Evolutionary conservation across 768 basidiomycete species (phyloP).

Genomic region (Dictyophora rubrovolvata): DNA sequence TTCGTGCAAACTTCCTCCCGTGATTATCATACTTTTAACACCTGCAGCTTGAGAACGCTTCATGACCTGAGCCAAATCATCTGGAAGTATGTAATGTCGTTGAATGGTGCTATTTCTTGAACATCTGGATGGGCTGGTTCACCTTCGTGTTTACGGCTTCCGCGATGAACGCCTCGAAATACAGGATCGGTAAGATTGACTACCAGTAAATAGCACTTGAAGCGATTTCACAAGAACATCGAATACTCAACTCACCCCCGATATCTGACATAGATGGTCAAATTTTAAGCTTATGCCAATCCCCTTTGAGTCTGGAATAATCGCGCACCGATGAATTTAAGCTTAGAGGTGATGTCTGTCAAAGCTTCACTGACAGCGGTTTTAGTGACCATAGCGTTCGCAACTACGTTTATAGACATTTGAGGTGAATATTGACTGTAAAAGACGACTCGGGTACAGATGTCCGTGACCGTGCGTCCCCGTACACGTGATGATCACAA

Average conservation of each 20-base stretch:
- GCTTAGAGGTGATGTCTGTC: slow-evolving; percentile 12
- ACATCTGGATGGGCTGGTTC: background rate
- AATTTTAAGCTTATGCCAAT: background rate
- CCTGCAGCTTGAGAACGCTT: slow-evolving; percentile 47
- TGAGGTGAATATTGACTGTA: too few relatives aligned
- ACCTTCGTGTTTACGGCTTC: slow-evolving; percentile 43
- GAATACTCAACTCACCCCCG: slow-evolving; percentile 22
- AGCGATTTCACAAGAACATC: background rate
- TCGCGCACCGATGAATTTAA: slow-evolving; percentile 26
- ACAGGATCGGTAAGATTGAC: slow-evolving; percentile 50
- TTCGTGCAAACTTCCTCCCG: slow-evolving; percentile 61
- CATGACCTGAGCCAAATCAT: slow-evolving; percentile 49
- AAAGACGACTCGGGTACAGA: too few relatives aligned
- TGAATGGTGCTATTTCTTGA: background rate
- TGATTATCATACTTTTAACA: slow-evolving; percentile 64
- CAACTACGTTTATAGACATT: background rate
- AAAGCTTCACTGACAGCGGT: slow-evolving; percentile 13
- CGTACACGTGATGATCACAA: too few relatives aligned
- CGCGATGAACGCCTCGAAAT: slow-evolving; percentile 42
- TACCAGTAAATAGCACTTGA: slow-evolving; percentile 12
- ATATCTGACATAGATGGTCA: slow-evolving; percentile 23
- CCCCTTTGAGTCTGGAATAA: too few relatives aligned
- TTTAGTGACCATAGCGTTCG: background rate
- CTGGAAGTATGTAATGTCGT: slow-evolving; percentile 22
- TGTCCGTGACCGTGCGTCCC: too few relatives aligned